Percentiles rank a stretch among this genome's conserved stretches.
These are phyloP conservation scores for Cladorrhinum sp. DNA, from an alignment of 2,329 filamentous ascomycete genomes.

Conservation along the genomic window DNA sequence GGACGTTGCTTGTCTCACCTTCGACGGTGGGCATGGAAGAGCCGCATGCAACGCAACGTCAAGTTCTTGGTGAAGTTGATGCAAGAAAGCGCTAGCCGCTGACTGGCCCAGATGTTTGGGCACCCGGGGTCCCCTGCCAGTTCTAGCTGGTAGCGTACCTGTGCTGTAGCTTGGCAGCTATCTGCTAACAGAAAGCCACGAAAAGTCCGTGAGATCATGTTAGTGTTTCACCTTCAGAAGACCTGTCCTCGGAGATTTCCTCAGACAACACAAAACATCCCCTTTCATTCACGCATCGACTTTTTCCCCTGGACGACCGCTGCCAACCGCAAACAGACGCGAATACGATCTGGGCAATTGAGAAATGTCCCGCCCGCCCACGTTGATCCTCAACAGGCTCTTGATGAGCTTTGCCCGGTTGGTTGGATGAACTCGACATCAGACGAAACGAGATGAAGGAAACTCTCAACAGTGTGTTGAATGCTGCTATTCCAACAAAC, in stretches of 20 bases:
- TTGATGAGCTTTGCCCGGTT: slow-evolving; percentile 5
- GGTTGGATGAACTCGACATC: slow-evolving; percentile 9
- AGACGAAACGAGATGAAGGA: slow-evolving; percentile 22
- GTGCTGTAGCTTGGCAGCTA: background rate
- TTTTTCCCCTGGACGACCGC: background rate
- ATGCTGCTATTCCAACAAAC: too few relatives aligned
- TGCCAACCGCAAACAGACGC: background rate
- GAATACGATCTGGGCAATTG: slow-evolving; percentile 2
- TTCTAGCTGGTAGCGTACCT: background rate
- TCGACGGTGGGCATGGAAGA: slow-evolving; percentile 17
- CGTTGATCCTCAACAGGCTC: slow-evolving; percentile 3
- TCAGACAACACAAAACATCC: slow-evolving; percentile 14
- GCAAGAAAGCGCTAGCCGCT: slow-evolving; percentile 13
- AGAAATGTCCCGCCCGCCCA: background rate
- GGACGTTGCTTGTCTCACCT: slow-evolving; percentile 31
- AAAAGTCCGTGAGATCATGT: background rate
- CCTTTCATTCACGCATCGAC: slow-evolving; percentile 2
- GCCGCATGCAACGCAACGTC: slow-evolving; percentile 24
- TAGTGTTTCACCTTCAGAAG: background rate
- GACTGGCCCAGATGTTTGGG: slow-evolving; percentile 6
- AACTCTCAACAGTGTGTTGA: background rate
- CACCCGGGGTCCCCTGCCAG: background rate
- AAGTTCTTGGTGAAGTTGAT: slow-evolving; percentile 6
- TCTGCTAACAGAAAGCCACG: background rate
- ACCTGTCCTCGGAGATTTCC: slow-evolving; percentile 15